These are phyloP conservation scores for Colletotrichum sp. DNA, from an alignment of 2,329 filamentous ascomycete species.

Conservation along the genomic window DNA sequence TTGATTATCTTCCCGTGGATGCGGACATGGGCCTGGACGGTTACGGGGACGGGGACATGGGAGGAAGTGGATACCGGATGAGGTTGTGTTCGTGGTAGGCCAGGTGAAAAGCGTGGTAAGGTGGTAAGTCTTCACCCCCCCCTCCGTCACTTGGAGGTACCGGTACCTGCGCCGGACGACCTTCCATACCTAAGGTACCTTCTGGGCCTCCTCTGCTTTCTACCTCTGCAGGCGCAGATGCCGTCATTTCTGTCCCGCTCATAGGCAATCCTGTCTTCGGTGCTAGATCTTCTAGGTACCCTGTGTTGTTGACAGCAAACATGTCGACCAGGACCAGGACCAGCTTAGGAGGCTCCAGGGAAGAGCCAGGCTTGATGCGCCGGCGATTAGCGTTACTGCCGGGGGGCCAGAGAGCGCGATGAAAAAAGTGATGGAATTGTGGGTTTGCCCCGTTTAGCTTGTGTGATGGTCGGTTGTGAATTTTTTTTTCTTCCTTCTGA, in stretches of 20 bases:
- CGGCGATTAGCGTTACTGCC: neutral
- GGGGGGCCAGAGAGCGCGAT: neutral
- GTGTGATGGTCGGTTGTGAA: neutral
- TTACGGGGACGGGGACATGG: neutral
- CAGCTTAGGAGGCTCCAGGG: neutral
- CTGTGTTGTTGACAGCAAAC: neutral
- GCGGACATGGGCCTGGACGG: neutral
- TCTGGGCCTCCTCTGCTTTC: neutral
- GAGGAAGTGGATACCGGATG: slow-evolving; percentile 11
- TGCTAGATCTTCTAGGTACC: neutral
- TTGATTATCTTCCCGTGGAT: neutral
- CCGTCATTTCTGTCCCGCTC: neutral
- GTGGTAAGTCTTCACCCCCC: neutral
- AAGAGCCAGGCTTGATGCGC: neutral
- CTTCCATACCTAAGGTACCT: neutral
- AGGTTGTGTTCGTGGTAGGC: slow-evolving; percentile 2
- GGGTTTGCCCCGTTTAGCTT: neutral
- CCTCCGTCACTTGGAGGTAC: neutral
- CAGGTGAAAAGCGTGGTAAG: neutral
- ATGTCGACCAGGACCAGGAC: neutral
- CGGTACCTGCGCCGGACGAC: neutral
- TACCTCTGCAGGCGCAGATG: neutral
- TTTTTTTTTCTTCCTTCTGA: neutral
- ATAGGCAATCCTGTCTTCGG: neutral
- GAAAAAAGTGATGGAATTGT: neutral